Evolutionary conservation across 495 filamentous ascomycete genomes (phyloP).

Genomic region (Hapsidospora chrysogenum): DNA sequence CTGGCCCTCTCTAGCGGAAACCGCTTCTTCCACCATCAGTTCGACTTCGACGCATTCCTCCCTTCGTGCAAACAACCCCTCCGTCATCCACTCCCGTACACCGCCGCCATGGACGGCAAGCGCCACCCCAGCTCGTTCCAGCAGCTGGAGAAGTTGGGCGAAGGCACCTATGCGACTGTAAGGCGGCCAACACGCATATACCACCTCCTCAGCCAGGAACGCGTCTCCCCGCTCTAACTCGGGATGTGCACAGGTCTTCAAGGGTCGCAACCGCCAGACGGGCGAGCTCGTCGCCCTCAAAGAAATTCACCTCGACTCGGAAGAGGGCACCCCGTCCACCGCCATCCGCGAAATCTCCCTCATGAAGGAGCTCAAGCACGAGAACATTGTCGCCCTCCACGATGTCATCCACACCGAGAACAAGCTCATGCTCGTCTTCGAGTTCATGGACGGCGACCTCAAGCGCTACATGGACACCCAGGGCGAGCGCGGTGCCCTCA

Average conservation of each 20-base stretch:
- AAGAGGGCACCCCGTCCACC: slow-evolving; percentile 96
- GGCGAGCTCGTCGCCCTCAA: slow-evolving; percentile 94
- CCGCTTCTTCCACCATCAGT: no score
- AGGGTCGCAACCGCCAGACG: slow-evolving; percentile 89
- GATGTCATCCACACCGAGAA: slow-evolving; percentile 99
- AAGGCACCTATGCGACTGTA: slow-evolving; percentile 98
- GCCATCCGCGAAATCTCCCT: slow-evolving; percentile 97
- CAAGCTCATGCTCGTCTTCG: slow-evolving; percentile 98
- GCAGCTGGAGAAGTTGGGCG: slow-evolving; percentile 96
- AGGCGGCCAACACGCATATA: no score
- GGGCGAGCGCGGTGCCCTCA: slow-evolving; percentile 66
- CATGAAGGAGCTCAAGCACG: slow-evolving; percentile 98
- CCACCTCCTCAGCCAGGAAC: no score
- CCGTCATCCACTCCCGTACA: no score
- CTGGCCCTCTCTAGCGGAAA: not conserved
- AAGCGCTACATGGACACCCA: slow-evolving; percentile 98
- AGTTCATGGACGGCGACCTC: slow-evolving; percentile 96
- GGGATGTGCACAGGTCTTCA: slow-evolving; percentile 97
- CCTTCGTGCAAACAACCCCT: no score
- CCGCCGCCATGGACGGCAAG: slow-evolving; percentile 57
- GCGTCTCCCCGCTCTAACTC: slow-evolving; percentile 5
- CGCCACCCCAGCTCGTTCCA: slow-evolving; percentile 91
- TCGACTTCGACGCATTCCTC: no score
- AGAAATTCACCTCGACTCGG: slow-evolving; percentile 97
- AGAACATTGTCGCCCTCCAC: slow-evolving; percentile 92